phyloP scores from a whole-genome alignment of 164 flowering plant genomes.

The Dillenia suffruticosa region DNA sequence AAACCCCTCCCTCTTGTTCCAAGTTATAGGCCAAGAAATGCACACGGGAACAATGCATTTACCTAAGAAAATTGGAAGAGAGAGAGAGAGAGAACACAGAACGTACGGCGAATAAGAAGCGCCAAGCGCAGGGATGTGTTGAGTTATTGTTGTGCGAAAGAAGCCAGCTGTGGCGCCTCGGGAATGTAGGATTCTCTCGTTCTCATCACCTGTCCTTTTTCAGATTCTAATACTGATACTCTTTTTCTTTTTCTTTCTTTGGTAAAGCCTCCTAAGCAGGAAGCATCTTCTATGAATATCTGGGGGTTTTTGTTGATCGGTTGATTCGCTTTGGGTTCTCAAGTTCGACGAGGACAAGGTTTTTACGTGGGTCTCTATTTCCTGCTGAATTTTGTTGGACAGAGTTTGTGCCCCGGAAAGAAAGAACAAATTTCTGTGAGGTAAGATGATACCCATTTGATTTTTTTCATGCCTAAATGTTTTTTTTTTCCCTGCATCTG shows the following conservation, averaged over 20 bases:
- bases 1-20: too few relatives aligned
- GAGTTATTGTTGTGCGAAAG: neutral
- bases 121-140: conserved; percentile 24
- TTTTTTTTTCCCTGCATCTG: too few relatives aligned
- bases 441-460: too few relatives aligned
- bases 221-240: neutral
- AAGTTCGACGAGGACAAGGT: neutral
- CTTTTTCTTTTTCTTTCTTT: neutral
- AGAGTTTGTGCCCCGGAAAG: too few relatives aligned
- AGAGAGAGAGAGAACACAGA: neutral
- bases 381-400: too few relatives aligned
- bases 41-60: too few relatives aligned
- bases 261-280: too few relatives aligned
- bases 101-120: conserved; percentile 8
- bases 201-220: conserved; percentile 1
- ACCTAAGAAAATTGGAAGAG: too few relatives aligned
- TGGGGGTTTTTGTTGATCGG: neutral
- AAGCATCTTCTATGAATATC: too few relatives aligned
- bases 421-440: too few relatives aligned
- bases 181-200: conserved; percentile 12
- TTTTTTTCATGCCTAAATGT: too few relatives aligned
- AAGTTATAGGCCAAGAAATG: too few relatives aligned
- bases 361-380: conserved; percentile 2
- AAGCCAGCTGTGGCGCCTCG: conserved; percentile 36
- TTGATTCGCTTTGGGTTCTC: conserved; percentile 5